Percentiles rank a stretch among this genome's conserved stretches.
Evolutionary conservation across 1,139 yeast species (phyloP).

Genomic region (Geotrichum carabidarum): DNA sequence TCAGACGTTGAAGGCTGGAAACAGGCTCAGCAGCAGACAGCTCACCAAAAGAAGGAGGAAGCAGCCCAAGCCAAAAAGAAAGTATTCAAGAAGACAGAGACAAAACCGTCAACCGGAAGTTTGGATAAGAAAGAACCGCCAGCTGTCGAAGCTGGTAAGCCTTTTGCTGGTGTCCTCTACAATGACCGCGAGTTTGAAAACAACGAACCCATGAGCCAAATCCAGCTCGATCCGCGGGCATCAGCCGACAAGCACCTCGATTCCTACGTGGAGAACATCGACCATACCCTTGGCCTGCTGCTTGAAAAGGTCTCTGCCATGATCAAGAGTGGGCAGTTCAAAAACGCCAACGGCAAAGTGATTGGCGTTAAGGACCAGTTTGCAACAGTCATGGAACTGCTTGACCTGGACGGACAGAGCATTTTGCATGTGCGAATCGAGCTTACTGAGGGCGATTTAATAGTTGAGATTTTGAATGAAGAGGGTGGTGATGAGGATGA

Average conservation of each 20-base stretch:
- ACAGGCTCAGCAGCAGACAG: background rate
- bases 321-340: slow-evolving; percentile 8
- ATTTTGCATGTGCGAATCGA: slow-evolving; percentile 21
- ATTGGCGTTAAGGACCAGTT: slow-evolving; percentile 24
- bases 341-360: slow-evolving; percentile 20
- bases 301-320: slow-evolving; percentile 1
- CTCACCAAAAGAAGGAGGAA: background rate
- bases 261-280: slow-evolving; percentile 19
- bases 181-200: slow-evolving; percentile 11
- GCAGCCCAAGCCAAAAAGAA: background rate
- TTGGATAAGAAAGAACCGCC: background rate
- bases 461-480: slow-evolving; percentile 19
- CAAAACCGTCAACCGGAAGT: background rate
- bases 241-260: background rate
- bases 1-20: slow-evolving; percentile 3
- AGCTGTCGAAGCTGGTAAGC: background rate
- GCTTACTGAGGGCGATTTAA: slow-evolving; percentile 22
- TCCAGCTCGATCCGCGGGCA: background rate
- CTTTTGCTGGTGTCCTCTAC: slow-evolving; percentile 3
- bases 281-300: slow-evolving; percentile 15
- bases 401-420: slow-evolving; percentile 21
- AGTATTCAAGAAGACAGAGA: background rate
- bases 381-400: slow-evolving; percentile 22
- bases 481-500: background rate
- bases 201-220: slow-evolving; percentile 5